These are phyloP conservation scores for Polygonum maritimum DNA, from an alignment of 148 eudicot species.

Conservation along the genomic window DNA sequence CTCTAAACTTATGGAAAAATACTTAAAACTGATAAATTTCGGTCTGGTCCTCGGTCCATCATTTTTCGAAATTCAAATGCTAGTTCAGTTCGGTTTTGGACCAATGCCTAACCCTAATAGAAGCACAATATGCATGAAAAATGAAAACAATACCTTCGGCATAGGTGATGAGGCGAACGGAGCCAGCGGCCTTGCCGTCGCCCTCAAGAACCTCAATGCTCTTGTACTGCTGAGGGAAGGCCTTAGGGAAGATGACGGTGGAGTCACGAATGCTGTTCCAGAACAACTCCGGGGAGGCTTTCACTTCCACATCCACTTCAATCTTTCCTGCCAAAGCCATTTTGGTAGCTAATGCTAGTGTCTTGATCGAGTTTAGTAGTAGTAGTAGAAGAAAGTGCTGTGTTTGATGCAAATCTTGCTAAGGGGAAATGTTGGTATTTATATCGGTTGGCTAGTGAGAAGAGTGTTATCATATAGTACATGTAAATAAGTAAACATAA, in stretches of 20 bases:
- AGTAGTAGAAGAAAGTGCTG: background rate
- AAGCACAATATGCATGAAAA: too few relatives aligned
- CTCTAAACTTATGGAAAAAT: too few relatives aligned
- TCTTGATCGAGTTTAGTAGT: background rate
- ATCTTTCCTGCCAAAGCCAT: constrained; percentile 39
- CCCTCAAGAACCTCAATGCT: constrained; percentile 76
- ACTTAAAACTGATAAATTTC: too few relatives aligned
- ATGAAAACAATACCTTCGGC: constrained; percentile 40
- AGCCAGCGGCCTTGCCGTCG: constrained; percentile 63
- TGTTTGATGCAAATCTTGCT: background rate
- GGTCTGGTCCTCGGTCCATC: too few relatives aligned
- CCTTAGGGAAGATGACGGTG: constrained; percentile 51
- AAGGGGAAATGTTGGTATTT: background rate
- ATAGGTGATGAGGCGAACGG: constrained; percentile 45
- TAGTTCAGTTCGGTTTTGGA: too few relatives aligned
- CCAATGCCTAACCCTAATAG: too few relatives aligned
- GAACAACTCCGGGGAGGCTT: constrained; percentile 41
- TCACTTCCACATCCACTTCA: constrained; percentile 71
- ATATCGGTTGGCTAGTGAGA: background rate
- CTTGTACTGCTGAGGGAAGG: constrained; percentile 57
- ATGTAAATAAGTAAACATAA: background rate
- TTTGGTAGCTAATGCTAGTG: background rate
- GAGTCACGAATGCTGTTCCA: constrained; percentile 60
- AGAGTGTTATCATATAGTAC: background rate
- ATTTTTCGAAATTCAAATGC: too few relatives aligned